Conservation (phyloP, 257 asterid genomes). For the Jasminum sambac region DNA sequence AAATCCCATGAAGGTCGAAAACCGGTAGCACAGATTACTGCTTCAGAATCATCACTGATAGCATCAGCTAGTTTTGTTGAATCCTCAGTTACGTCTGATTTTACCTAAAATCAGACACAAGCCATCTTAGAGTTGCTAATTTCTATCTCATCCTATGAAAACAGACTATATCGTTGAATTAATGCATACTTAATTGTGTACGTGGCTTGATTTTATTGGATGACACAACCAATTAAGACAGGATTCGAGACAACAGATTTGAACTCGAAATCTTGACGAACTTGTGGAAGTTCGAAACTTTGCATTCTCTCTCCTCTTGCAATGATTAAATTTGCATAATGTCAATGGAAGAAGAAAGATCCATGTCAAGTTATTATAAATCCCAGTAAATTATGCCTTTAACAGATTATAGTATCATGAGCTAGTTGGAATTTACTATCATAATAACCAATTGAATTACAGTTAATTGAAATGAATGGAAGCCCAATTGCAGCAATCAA, state of each 20-base stretch:
- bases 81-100: conserved; percentile 95
- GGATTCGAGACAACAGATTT: too few species aligned
- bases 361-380: neutral
- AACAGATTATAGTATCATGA: neutral
- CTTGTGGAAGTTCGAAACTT: neutral
- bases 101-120: conserved; percentile 48
- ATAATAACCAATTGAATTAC: conserved; percentile 2
- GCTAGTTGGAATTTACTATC: neutral
- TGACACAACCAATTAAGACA: too few species aligned
- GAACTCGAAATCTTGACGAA: neutral
- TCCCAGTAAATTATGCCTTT: too few species aligned
- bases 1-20: conserved; percentile 82
- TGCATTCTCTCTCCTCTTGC: neutral
- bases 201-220: too few species aligned
- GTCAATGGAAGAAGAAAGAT: neutral
- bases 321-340: neutral
- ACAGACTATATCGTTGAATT: too few species aligned
- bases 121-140: neutral
- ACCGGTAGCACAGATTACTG: conserved; percentile 95
- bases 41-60: conserved; percentile 85
- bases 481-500: conserved; percentile 19
- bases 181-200: too few species aligned
- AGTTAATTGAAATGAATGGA: neutral
- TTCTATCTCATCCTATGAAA: too few species aligned
- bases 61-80: conserved; percentile 72